These are phyloP conservation scores for Shiraia sp. DNA, from an alignment of 2,329 filamentous ascomycete genomes.

Conservation along the genomic window DNA sequence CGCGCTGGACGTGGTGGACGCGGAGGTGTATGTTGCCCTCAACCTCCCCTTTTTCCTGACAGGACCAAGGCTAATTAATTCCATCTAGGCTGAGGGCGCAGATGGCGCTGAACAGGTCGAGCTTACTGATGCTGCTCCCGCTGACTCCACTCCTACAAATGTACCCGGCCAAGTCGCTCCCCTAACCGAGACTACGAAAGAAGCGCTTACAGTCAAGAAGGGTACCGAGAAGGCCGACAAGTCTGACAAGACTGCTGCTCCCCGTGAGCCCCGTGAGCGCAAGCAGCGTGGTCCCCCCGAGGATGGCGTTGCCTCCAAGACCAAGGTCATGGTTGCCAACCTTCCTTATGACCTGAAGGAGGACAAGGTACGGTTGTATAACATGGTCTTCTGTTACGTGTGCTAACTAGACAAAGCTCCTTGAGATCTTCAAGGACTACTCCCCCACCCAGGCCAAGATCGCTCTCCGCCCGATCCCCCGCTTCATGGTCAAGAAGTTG, in stretches of 20 bases:
- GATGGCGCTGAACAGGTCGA: constrained; percentile 47
- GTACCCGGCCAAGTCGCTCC: constrained; percentile 56
- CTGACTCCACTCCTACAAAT: constrained; percentile 51
- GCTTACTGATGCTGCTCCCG: constrained; percentile 53
- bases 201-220: constrained; percentile 59
- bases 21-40: constrained; percentile 50
- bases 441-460: constrained; percentile 96
- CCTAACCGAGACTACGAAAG: constrained; percentile 57
- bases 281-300: constrained; percentile 93
- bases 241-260: constrained; percentile 52
- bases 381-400: background rate
- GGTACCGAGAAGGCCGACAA: constrained; percentile 51
- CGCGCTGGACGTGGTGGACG: constrained; percentile 67
- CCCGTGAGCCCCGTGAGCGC: constrained; percentile 60
- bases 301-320: constrained; percentile 97
- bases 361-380: constrained; percentile 73
- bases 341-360: constrained; percentile 97
- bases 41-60: background rate
- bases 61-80: constrained; percentile 6
- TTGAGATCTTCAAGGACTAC: constrained; percentile 95
- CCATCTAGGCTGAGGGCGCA: constrained; percentile 52
- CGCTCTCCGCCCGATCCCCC: constrained; percentile 94
- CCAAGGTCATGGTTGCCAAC: constrained; percentile 99
- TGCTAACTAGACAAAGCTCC: constrained; percentile 65
- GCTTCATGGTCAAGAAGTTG: constrained; percentile 99